Percentiles rank a stretch among this genome's conserved stretches.
These are phyloP conservation scores for Rhizopogon vesiculosus DNA, from an alignment of 768 basidiomycete genomes.

Conservation along the genomic window DNA sequence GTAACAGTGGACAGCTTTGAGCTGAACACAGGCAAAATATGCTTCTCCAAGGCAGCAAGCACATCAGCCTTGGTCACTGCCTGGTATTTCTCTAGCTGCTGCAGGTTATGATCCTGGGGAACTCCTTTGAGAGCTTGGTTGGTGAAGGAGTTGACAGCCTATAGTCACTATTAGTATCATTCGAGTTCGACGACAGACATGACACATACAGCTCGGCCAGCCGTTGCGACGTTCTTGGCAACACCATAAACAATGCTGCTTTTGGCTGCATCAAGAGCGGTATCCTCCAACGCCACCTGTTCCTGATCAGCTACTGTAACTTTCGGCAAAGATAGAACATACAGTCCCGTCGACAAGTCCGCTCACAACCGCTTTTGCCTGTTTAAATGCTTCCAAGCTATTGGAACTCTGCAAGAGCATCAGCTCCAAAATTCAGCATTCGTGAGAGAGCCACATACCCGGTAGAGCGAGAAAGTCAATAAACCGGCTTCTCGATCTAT, in stretches of 20 bases:
- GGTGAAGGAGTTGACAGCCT: conserved; percentile 81
- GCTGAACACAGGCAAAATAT: conserved; percentile 85
- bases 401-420: conserved; percentile 61
- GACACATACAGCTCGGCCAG: conserved; percentile 74
- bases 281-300: conserved; percentile 77
- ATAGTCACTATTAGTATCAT: conserved; percentile 5
- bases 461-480: conserved; percentile 71
- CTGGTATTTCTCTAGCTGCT: conserved; percentile 77
- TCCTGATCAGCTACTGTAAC: not conserved
- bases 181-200: conserved; percentile 18
- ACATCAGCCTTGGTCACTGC: conserved; percentile 78
- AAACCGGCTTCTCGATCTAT: conserved; percentile 77
- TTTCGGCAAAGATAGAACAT: conserved; percentile 17
- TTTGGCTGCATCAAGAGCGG: conserved; percentile 85
- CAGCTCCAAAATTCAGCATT: conserved; percentile 1
- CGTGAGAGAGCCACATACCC: conserved; percentile 41
- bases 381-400: conserved; percentile 72
- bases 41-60: conserved; percentile 56
- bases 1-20: conserved; percentile 72
- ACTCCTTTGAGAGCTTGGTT: conserved; percentile 92
- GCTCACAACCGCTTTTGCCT: conserved; percentile 71
- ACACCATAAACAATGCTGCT: conserved; percentile 86
- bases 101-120: conserved; percentile 64
- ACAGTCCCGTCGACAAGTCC: conserved; percentile 84
- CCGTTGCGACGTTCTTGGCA: conserved; percentile 77